Conservation (phyloP, 2,329 filamentous ascomycete genomes). For the Penicillium oxalicum region DNA sequence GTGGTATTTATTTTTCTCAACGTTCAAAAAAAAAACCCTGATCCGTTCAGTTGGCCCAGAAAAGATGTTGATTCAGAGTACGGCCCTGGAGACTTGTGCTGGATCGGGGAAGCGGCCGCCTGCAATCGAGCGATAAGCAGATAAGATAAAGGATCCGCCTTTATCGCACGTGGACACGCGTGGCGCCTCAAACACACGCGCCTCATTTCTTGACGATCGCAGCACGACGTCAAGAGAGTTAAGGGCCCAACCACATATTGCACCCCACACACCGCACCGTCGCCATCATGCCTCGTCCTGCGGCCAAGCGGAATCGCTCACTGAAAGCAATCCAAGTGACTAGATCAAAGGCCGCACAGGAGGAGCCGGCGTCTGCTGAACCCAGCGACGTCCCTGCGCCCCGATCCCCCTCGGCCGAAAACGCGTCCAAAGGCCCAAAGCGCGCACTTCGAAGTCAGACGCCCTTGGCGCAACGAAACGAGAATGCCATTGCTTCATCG, state of each 20-base stretch:
- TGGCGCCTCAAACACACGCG: conserved; percentile 6
- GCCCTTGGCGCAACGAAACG: conserved; percentile 26
- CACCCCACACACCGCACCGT: background rate
- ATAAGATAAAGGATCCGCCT: background rate
- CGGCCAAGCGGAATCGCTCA: conserved; percentile 18
- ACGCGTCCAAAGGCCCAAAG: conserved; percentile 15
- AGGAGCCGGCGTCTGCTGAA: background rate
- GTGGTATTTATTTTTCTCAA: too few relatives aligned
- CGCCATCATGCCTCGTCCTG: conserved; percentile 19
- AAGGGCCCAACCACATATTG: too few relatives aligned
- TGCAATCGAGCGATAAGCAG: background rate
- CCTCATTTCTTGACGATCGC: conserved; percentile 3
- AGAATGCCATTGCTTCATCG: conserved; percentile 33
- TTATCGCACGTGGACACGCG: conserved; percentile 16
- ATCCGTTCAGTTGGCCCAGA: too few relatives aligned
- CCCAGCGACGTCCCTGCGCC: conserved; percentile 6
- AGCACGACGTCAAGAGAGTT: background rate
- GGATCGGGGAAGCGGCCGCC: too few relatives aligned
- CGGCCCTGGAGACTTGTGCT: too few relatives aligned
- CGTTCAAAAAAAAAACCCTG: too few relatives aligned
- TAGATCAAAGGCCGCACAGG: background rate
- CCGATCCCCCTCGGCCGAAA: conserved; percentile 13
- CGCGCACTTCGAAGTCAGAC: conserved; percentile 26
- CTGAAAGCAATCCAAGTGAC: conserved; percentile 8
- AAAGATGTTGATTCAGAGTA: too few relatives aligned